phyloP scores from a whole-genome alignment of 495 filamentous ascomycete genomes.

The Letharia columbiana region DNA sequence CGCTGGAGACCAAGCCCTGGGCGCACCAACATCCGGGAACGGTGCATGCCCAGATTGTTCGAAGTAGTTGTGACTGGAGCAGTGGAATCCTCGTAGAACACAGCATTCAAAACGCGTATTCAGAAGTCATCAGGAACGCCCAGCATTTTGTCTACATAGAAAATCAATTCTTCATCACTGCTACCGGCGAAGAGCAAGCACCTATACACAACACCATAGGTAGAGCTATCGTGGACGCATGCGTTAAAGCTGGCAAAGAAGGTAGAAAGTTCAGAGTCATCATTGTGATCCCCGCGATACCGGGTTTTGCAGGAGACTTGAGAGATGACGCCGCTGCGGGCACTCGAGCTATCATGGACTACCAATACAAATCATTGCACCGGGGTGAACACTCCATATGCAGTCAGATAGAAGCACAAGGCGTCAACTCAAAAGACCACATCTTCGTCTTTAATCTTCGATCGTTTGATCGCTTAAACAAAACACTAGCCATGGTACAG shows the following conservation, averaged over 20 bases:
- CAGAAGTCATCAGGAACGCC: slow-evolving; percentile 71
- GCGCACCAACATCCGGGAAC: slow-evolving; percentile 53
- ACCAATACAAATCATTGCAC: slow-evolving; percentile 92
- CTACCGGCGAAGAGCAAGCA: slow-evolving; percentile 75
- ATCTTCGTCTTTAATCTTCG: slow-evolving; percentile 89
- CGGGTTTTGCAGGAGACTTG: slow-evolving; percentile 89
- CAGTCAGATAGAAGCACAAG: slow-evolving; percentile 64
- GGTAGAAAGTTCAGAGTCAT: slow-evolving; percentile 86
- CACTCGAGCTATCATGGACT: slow-evolving; percentile 94
- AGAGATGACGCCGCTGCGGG: slow-evolving; percentile 72
- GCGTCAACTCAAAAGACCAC: slow-evolving; percentile 70
- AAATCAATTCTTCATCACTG: slow-evolving; percentile 96
- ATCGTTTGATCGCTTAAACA: slow-evolving; percentile 84
- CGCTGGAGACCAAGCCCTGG: slow-evolving; percentile 45
- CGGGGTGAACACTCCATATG: slow-evolving; percentile 87
- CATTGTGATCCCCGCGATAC: slow-evolving; percentile 79
- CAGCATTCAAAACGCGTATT: slow-evolving; percentile 89
- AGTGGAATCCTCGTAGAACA: slow-evolving; percentile 83
- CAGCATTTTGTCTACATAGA: slow-evolving; percentile 94
- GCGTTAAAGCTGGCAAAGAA: slow-evolving; percentile 72
- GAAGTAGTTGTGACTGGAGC: slow-evolving; percentile 90
- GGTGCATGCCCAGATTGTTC: slow-evolving; percentile 72
- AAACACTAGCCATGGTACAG: slow-evolving; percentile 55
- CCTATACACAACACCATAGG: slow-evolving; percentile 87
- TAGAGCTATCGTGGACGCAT: slow-evolving; percentile 79